Evolutionary conservation across 1,284 basidiomycete genomes (phyloP).

Genomic region (Athelia sp.): DNA sequence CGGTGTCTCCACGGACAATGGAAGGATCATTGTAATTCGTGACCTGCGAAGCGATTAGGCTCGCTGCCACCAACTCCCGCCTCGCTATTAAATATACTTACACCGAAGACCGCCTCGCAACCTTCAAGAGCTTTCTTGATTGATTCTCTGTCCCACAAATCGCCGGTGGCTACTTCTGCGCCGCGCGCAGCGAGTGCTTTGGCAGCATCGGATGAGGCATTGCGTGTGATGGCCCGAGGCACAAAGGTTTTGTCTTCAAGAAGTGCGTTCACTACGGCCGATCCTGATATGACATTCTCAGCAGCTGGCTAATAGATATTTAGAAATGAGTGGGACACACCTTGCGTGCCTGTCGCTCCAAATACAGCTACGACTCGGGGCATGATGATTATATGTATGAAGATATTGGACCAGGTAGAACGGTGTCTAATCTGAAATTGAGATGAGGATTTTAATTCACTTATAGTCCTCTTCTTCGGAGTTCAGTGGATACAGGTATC

Average conservation of each 20-base stretch:
- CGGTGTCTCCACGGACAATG: conserved; percentile 12
- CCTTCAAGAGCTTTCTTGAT: conserved; percentile 27
- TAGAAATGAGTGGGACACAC: not conserved
- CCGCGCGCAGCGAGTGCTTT: conserved; percentile 21
- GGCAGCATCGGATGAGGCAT: conserved; percentile 21
- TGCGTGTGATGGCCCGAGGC: conserved; percentile 26
- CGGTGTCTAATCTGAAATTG: too few species aligned
- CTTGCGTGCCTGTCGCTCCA: not conserved
- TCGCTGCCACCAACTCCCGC: not conserved
- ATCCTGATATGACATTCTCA: conserved; percentile 24
- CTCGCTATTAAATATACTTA: too few species aligned
- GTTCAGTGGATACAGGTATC: too few species aligned
- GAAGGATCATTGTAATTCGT: conserved; percentile 19
- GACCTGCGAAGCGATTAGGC: conserved; percentile 9
- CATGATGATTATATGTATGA: too few species aligned
- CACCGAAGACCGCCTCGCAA: conserved; percentile 32
- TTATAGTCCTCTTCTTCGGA: too few species aligned
- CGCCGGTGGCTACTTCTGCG: conserved; percentile 26
- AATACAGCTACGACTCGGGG: not conserved
- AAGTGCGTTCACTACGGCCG: conserved; percentile 20
- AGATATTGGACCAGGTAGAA: too few species aligned
- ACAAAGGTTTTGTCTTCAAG: conserved; percentile 26
- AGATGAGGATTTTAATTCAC: too few species aligned
- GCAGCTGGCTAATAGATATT: conserved; percentile 1
- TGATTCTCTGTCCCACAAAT: conserved; percentile 23